These are phyloP conservation scores for Hypoxylon rickii DNA, from an alignment of 495 filamentous ascomycete species.

Conservation along the genomic window DNA sequence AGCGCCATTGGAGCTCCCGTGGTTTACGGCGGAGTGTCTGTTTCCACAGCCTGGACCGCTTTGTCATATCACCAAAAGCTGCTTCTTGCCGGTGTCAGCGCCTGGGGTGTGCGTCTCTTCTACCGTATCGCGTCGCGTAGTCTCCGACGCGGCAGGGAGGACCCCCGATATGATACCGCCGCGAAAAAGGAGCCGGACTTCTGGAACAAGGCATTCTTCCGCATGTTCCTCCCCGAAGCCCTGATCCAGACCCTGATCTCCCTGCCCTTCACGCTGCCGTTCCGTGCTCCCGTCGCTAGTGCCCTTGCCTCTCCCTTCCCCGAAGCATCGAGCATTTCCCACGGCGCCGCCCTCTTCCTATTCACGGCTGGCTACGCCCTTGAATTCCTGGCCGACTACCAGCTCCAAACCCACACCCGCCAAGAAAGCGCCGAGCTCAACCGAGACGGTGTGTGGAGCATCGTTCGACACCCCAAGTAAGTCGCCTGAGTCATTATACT, in stretches of 20 bases:
- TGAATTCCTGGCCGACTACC: slow-evolving; percentile 59
- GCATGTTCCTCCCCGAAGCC: slow-evolving; percentile 57
- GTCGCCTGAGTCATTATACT: slow-evolving; percentile 20
- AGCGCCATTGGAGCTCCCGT: slow-evolving; percentile 55
- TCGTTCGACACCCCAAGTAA: slow-evolving; percentile 66
- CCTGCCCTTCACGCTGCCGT: slow-evolving; percentile 59
- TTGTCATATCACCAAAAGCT: slow-evolving; percentile 57
- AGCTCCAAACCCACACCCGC: slow-evolving; percentile 47
- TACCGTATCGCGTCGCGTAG: slow-evolving; percentile 53
- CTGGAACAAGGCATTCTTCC: slow-evolving; percentile 57
- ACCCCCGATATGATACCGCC: slow-evolving; percentile 55
- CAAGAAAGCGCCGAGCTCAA: slow-evolving; percentile 39
- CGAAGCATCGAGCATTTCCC: slow-evolving; percentile 17
- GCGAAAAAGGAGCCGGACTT: slow-evolving; percentile 55
- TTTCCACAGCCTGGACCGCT: slow-evolving; percentile 46
- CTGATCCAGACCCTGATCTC: slow-evolving; percentile 57
- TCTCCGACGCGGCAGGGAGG: slow-evolving; percentile 54
- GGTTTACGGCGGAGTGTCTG: slow-evolving; percentile 43
- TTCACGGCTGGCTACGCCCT: slow-evolving; percentile 59
- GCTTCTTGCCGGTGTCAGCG: slow-evolving; percentile 55
- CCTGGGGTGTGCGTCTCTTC: slow-evolving; percentile 60
- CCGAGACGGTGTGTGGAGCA: slow-evolving; percentile 60
- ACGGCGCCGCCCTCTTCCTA: slow-evolving; percentile 56
- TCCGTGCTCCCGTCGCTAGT: slow-evolving; percentile 42
- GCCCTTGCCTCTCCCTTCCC: slow-evolving; percentile 28